These are phyloP conservation scores for Debaryomyces prosopidis DNA, from an alignment of 805 yeast genomes.

Conservation along the genomic window DNA sequence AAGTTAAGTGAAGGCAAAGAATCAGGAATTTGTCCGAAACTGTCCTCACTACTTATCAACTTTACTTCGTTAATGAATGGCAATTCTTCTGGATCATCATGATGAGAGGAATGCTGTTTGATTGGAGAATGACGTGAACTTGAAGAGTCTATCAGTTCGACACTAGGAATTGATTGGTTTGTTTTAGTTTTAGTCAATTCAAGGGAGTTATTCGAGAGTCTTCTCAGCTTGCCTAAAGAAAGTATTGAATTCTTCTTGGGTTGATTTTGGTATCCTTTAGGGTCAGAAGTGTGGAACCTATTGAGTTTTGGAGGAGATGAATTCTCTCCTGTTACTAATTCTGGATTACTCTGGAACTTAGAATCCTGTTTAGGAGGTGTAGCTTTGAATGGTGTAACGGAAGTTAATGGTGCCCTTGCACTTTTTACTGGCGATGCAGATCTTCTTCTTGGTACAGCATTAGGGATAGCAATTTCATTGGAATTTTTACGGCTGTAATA, in stretches of 20 bases:
- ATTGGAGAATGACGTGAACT: constrained; percentile 1
- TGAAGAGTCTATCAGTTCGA: constrained; percentile 1
- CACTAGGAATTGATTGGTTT: constrained; percentile 3
- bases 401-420: constrained; percentile 19
- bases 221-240: not conserved
- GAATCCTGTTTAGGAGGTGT: not conserved
- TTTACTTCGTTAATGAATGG: constrained; percentile 39
- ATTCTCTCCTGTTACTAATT: constrained; percentile 8
- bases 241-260: not conserved
- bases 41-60: constrained; percentile 17
- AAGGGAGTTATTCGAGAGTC: constrained; percentile 4
- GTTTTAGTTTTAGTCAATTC: constrained; percentile 3
- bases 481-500: not conserved
- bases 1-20: not conserved
- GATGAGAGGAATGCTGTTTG: constrained; percentile 20
- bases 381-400: constrained; percentile 21
- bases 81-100: constrained; percentile 27
- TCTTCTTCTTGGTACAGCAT: not conserved
- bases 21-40: constrained; percentile 5
- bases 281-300: constrained; percentile 17
- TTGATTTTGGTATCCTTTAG: constrained; percentile 4
- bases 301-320: constrained; percentile 15
- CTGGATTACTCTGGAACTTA: constrained; percentile 17
- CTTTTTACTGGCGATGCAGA: constrained; percentile 11
- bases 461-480: not conserved